These are phyloP conservation scores for Lophiostoma macrostomum DNA, from an alignment of 495 filamentous ascomycete species.

Conservation along the genomic window DNA sequence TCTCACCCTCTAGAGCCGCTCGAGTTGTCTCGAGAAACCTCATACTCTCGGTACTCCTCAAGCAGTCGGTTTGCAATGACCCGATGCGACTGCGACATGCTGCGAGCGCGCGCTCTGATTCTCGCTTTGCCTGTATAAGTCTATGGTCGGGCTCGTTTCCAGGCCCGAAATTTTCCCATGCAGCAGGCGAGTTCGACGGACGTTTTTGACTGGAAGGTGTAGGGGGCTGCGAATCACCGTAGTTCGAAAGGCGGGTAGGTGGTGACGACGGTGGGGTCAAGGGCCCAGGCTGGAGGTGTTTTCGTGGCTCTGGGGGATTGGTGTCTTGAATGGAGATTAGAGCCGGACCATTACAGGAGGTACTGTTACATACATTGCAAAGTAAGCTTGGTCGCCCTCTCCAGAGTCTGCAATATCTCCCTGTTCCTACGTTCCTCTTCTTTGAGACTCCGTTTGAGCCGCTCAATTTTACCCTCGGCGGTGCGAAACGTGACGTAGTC, in stretches of 20 bases:
- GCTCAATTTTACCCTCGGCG: constrained; percentile 24
- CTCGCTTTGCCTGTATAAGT: constrained; percentile 23
- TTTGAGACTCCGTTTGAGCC: constrained; percentile 11
- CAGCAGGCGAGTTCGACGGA: background rate
- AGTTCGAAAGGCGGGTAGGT: constrained; percentile 9
- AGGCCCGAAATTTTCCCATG: background rate
- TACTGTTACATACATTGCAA: constrained; percentile 22
- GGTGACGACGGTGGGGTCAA: constrained; percentile 28
- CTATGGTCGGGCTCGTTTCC: constrained; percentile 6
- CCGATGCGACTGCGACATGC: constrained; percentile 23
- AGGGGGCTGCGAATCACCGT: background rate
- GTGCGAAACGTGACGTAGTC: constrained; percentile 17
- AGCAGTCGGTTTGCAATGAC: constrained; percentile 26
- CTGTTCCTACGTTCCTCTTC: constrained; percentile 25
- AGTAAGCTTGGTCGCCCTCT: constrained; percentile 25
- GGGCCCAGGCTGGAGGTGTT: constrained; percentile 5
- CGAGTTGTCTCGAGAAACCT: constrained; percentile 8
- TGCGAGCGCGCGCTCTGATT: constrained; percentile 28
- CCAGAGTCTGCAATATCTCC: constrained; percentile 28
- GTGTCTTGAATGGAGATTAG: constrained; percentile 16
- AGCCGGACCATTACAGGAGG: background rate
- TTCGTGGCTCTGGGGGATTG: constrained; percentile 1
- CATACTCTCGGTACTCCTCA: constrained; percentile 18
- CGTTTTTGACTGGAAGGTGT: constrained; percentile 1
- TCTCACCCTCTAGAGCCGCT: constrained; percentile 18